Base-by-base conservation (phyloP, 2,329 filamentous ascomycete species). In the Phaeosphaeriaceae sp. region DNA sequence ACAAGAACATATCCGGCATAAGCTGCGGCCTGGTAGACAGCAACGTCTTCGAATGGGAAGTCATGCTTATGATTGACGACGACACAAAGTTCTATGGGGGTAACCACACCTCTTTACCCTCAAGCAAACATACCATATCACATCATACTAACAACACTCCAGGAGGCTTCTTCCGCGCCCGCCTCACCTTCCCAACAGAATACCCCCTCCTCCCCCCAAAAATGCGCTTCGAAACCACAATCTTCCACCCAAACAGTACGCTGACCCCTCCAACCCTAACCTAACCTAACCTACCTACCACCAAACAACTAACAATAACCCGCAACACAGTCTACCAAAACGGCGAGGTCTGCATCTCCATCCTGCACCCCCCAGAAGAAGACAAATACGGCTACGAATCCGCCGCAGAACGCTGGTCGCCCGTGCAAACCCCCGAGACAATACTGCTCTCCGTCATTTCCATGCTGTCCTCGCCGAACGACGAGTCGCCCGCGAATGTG, bases 301-400 rank as follows among this genome's bases (percentile, higher is more conserved):
- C n/a, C n/a, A n/a, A n/a, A n/a, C n/a, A n/a, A n/a, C n/a, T n/a
- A n/a, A n/a, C n/a, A n/a, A n/a, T n/a, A n/a, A n/a, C n/a, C n/a
- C n/a, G n/a, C 18, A 32, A 16, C 2, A 11, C 40, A 96, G 92
- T 97, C 43, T 97, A 97, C 73, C 84, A 88, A 13, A 93, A 88
- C 71, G 93, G 93, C 57, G 84, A 93, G 15, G 94, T 97, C 64
- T 97, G 93, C 79, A 97, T 97, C 68, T 96, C 90, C n/a, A 97
- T 97, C 77, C 86, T 97, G 2, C 93, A 97, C 75, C 88, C 93
- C 3, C 93, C 93, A 2, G 93, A 94, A 66, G 93, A 97, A 77
- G 93, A 97, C 75, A 94, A 94, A 46, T 97, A 97, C 78, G 92
- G 96, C 79, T 97, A 97, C 82, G 93, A 97, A 76, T 90, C 93